phyloP scores from a whole-genome alignment of 352 stramenopile genomes.

The Halophytophthora batemanensis region DNA sequence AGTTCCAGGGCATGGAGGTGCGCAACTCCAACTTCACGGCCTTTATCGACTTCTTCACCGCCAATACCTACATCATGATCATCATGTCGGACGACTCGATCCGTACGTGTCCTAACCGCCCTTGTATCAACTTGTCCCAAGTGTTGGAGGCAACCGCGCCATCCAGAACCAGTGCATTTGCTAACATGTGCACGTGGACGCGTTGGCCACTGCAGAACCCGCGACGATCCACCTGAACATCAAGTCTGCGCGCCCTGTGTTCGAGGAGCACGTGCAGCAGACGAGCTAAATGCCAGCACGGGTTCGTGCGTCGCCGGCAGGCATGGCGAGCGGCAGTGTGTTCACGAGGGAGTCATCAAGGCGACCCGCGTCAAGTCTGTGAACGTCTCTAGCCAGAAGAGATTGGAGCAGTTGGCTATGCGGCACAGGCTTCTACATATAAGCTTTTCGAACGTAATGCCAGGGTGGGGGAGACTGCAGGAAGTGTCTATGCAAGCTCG shows the following conservation, averaged over 20 bases:
- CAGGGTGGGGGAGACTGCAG: too few relatives aligned
- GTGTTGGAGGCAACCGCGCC: too few relatives aligned
- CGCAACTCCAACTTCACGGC: slow-evolving; percentile 98
- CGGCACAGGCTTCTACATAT: too few relatives aligned
- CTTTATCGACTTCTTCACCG: slow-evolving; percentile 98
- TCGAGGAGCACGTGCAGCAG: slow-evolving; percentile 96
- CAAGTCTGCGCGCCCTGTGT: slow-evolving; percentile 93
- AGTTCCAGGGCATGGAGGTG: slow-evolving; percentile 98
- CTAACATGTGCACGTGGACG: neutral
- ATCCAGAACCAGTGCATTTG: neutral
- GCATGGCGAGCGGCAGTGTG: too few relatives aligned
- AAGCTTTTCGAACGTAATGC: too few relatives aligned
- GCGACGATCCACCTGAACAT: slow-evolving; percentile 97
- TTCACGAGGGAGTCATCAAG: too few relatives aligned
- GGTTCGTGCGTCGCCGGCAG: too few relatives aligned
- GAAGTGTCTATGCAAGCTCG: too few relatives aligned
- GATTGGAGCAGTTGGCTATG: too few relatives aligned
- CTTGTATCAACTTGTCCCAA: neutral
- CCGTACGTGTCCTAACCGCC: slow-evolving; percentile 36
- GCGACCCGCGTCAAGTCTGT: too few relatives aligned
- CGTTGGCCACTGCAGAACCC: slow-evolving; percentile 50
- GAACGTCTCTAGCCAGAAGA: too few relatives aligned
- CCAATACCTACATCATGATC: slow-evolving; percentile 99
- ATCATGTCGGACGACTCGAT: slow-evolving; percentile 94
- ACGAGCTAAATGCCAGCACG: slow-evolving; percentile 48